Base-by-base conservation (phyloP, 306 rosid genomes). In the Trichosanthes truncata region DNA sequence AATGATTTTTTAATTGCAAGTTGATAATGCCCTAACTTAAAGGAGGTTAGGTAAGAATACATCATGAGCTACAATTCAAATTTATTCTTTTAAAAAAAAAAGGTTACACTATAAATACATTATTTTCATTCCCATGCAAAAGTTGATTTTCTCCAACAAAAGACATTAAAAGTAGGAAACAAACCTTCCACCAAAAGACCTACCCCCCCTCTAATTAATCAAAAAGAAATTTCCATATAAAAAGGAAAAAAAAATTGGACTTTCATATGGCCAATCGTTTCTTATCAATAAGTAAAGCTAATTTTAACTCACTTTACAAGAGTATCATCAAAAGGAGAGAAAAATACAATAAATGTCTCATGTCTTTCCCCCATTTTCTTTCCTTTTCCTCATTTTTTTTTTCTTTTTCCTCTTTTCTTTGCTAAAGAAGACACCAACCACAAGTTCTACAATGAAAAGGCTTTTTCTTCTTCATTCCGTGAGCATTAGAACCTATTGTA, bases 241-340 rank as follows among this genome's bases (percentile, higher is more conserved):
- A 82, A 40, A 36, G 40, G n/a, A n/a, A 36, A 36, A 48, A 29
- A 29, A 29, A 67, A 48, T 23, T 83, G 85, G 80, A 81, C 83
- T 85, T 92, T 90, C 90, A 51, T 15, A 33, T 75, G 79, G 77
- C 82, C 78, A 86, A 73, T 83, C 81, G 74, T 77, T 82, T 81
- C 85, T 86, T 76, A 87, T 46, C 48, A 83, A 78, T 75, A 51
- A 77, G 76, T 49, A 87, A 86, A 88, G 89, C 53, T 63, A 82
- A 85, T 81, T 92, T 90, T 85, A 78, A 81, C 71, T 29, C 85
- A 69, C 83, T 94, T 68, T 79, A 91, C 88, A 78, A 80, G 89
- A 84, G 89, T 79, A 83, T 73, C 93, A 89, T 93, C 85, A 91
- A 95, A 95, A 93, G 97, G 76, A 88, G 93, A 94, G 94, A 90